phyloP scores from a whole-genome alignment of 768 basidiomycete species.

The Rhodocollybia butyracea region DNA sequence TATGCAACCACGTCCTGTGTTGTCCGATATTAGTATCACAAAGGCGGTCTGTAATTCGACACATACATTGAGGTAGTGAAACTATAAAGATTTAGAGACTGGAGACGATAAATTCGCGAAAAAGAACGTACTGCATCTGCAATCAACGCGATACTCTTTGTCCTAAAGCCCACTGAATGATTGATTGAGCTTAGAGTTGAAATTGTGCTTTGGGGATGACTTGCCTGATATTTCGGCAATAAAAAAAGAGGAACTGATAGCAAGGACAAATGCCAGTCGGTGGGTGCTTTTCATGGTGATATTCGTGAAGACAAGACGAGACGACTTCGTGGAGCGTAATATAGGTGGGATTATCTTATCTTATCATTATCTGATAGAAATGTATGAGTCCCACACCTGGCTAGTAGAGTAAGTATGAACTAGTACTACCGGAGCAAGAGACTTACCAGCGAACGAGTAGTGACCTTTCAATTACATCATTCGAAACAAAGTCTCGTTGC shows the following conservation, averaged over 20 bases:
- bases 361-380: no score
- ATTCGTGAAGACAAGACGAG: no score
- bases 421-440: no score
- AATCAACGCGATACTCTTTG: conserved; percentile 52
- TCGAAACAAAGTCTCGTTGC: no score
- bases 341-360: no score
- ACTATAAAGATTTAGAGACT: conserved; percentile 27
- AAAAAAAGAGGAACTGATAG: conserved; percentile 46
- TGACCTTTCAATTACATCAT: no score
- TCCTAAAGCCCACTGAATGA: conserved; percentile 47
- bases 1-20: conserved; percentile 45
- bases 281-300: conserved; percentile 44
- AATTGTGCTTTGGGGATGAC: conserved; percentile 2
- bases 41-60: not conserved
- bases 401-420: no score
- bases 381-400: no score
- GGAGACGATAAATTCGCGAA: not conserved
- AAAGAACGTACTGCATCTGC: conserved; percentile 52
- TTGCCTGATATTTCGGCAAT: conserved; percentile 42
- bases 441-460: no score
- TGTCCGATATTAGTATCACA: not conserved
- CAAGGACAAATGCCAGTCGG: conserved; percentile 42
- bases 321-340: no score
- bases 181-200: not conserved
- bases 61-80: conserved; percentile 53